Conservation (phyloP, 2,329 filamentous ascomycete species). For the Ophiostoma pallidulum region DNA sequence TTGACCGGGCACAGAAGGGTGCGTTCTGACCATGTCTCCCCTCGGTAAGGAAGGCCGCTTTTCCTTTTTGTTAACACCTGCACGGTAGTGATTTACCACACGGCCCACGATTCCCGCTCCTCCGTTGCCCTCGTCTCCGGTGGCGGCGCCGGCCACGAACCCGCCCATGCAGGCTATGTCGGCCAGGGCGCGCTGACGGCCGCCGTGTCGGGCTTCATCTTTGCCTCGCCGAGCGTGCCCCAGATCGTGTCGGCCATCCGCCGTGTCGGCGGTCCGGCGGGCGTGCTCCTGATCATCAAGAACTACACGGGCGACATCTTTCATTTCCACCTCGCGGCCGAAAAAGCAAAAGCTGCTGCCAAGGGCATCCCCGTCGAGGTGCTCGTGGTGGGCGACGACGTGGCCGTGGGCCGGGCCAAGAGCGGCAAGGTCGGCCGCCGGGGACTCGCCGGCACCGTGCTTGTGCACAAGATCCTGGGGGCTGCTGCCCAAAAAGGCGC, state of each 20-base stretch:
- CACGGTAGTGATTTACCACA: conserved; percentile 72
- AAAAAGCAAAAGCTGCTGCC: conserved; percentile 73
- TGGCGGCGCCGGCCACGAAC: conserved; percentile 83
- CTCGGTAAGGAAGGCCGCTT: no score
- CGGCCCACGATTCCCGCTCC: conserved; percentile 31
- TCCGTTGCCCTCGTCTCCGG: conserved; percentile 77
- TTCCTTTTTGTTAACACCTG: no score
- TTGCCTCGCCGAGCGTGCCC: conserved; percentile 63
- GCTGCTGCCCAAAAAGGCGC: conserved; percentile 66
- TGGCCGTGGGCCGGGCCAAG: conserved; percentile 63
- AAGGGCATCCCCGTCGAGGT: conserved; percentile 63
- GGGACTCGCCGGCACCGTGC: conserved; percentile 80
- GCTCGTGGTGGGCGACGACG: conserved; percentile 85
- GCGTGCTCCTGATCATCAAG: conserved; percentile 81
- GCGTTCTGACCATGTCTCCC: no score
- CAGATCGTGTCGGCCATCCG: conserved; percentile 57
- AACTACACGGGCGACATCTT: conserved; percentile 86
- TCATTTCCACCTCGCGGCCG: conserved; percentile 86
- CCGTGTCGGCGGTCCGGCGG: conserved; percentile 44
- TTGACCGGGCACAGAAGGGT: conserved; percentile 1
- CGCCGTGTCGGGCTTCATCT: conserved; percentile 76
- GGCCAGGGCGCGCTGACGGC: conserved; percentile 70
- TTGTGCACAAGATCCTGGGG: conserved; percentile 80
- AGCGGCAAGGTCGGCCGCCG: conserved; percentile 83
- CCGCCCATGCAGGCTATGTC: conserved; percentile 76